Conservation (phyloP, 2,329 filamentous ascomycete genomes). For the Sporothrix schenckii region DNA sequence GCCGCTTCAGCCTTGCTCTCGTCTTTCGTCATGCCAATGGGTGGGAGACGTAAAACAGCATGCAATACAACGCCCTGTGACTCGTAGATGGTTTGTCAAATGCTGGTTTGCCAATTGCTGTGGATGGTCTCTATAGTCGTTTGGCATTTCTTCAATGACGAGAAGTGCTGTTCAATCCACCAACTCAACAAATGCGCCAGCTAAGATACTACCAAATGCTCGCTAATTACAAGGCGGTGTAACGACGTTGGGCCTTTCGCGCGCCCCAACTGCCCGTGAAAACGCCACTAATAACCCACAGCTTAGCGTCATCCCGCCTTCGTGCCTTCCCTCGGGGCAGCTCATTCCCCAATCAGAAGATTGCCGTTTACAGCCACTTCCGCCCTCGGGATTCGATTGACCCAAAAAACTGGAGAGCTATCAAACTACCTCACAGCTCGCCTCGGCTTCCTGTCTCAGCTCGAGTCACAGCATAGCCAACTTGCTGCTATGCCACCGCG, state of each 20-base stretch:
- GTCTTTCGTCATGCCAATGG: conserved; percentile 58
- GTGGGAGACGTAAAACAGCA: too few relatives aligned
- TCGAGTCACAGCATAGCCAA: neutral
- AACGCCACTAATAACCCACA: neutral
- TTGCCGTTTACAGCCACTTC: conserved; percentile 25
- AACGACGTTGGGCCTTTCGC: neutral
- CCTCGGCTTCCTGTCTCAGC: neutral
- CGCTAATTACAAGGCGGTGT: conserved; percentile 21
- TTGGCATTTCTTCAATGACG: too few relatives aligned
- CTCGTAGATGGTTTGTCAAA: neutral
- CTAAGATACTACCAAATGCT: neutral
- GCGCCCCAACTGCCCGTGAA: conserved; percentile 1
- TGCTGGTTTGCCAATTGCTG: too few relatives aligned
- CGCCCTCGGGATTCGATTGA: neutral
- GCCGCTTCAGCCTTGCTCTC: conserved; percentile 48
- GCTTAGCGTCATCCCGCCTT: conserved; percentile 16
- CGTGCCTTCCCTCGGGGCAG: neutral
- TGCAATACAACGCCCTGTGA: neutral
- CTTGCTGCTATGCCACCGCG: conserved; percentile 61
- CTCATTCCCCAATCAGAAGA: conserved; percentile 9
- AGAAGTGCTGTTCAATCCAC: too few relatives aligned
- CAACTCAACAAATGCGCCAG: conserved; percentile 17
- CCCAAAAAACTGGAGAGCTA: conserved; percentile 13
- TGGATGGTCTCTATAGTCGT: too few relatives aligned
- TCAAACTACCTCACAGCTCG: neutral